Evolutionary conservation across 1,284 basidiomycete species (phyloP), one percentile per base, ranked within the genome.

Genomic region (Tylopilus sp.): DNA sequence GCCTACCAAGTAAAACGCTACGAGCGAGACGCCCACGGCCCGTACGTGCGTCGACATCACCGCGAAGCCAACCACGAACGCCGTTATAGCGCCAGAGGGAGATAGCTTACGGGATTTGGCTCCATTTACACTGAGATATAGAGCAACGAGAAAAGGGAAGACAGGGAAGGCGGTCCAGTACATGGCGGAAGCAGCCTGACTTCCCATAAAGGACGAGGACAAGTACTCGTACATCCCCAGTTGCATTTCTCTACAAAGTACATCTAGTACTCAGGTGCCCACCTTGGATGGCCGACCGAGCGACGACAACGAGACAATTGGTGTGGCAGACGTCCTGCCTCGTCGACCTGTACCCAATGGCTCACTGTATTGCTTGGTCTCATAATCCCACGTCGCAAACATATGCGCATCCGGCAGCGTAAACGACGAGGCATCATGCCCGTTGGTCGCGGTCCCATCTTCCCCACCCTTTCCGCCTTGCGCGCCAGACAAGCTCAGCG

Each of bases 1-100:
- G 1, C 86, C 93, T 1, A 84, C 59, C 16, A 94, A 73, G 67
- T 96, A 95, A 69, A 97, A 92, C 0, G 80, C 79, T 48, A 95
- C 81, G 58, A 96, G 74, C 0, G 83, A 75, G 6, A 82, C 69
- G 10, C 89, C 91, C 61, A 94, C 90, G 0, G 78, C 74, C 42
- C 76, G 73, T 18, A 84, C 71, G 8, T 76, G 79, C 12, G 80
- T 78, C 13, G 81, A 71, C 63, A 90, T 74, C 63, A 82, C 79
- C 6, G 75, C 56, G 61, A 81, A 80, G 8, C 92, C 93, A 8
- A 92, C 81, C 5, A 82, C 45, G 59, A 88, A 86, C 0, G 92
- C 93, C 0, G 86, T 81, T 2, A 79, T 55, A 0, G 90, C 88
- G n/a, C 89, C 89, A 39, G 74, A 78, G 0, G 77, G 77, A 1